These are phyloP conservation scores for Drechslerella stenobrocha DNA, from an alignment of 2,329 filamentous ascomycete species.

Conservation along the genomic window DNA sequence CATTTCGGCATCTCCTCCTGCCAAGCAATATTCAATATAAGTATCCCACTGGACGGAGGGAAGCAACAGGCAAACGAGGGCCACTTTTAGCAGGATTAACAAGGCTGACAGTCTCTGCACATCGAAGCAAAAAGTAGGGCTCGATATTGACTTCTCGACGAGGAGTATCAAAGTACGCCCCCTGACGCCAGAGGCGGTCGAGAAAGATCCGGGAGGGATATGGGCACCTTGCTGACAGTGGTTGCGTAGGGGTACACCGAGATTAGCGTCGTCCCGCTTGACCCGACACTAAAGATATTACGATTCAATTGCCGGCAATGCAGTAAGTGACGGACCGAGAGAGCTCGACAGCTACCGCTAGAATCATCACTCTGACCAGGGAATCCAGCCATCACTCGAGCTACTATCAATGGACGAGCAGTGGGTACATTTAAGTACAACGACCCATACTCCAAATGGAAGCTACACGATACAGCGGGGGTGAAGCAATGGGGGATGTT, in stretches of 20 bases:
- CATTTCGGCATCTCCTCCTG: constrained; percentile 42
- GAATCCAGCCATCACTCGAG: constrained; percentile 23
- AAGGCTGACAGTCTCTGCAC: constrained; percentile 58
- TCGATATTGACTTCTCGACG: constrained; percentile 83
- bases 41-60: constrained; percentile 12
- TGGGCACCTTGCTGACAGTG: constrained; percentile 13
- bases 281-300: constrained; percentile 62
- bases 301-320: constrained; percentile 68
- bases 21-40: constrained; percentile 48
- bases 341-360: neutral
- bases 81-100: constrained; percentile 37
- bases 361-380: constrained; percentile 9
- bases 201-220: neutral
- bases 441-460: constrained; percentile 70
- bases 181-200: neutral
- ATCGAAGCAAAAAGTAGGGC: constrained; percentile 80
- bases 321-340: constrained; percentile 54
- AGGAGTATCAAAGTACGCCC: constrained; percentile 64
- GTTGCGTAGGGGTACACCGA: constrained; percentile 68
- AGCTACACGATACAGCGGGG: constrained; percentile 65
- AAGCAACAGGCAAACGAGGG: neutral
- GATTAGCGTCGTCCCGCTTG: constrained; percentile 72
- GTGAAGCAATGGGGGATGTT: constrained; percentile 77
- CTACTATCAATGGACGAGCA: constrained; percentile 49
- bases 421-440: constrained; percentile 56